Percentiles rank a stretch among this genome's conserved stretches.
Conservation (phyloP, 352 stramenopile species). For the Phytopythium delawarense region DNA sequence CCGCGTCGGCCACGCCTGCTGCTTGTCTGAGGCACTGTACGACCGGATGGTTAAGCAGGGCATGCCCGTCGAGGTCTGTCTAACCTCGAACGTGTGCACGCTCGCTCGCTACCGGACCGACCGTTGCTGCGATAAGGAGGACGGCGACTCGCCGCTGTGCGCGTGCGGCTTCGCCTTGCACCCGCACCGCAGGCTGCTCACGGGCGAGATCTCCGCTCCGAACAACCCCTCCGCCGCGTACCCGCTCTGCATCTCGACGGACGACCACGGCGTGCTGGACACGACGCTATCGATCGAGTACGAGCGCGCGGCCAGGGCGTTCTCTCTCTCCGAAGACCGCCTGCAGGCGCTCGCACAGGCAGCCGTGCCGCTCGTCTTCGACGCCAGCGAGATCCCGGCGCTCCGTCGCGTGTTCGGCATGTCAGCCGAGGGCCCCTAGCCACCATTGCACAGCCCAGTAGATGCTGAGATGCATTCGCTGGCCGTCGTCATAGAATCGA, state of each 20-base stretch:
- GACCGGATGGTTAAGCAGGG: slow-evolving; percentile 49
- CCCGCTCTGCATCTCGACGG: slow-evolving; percentile 90
- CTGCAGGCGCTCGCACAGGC: slow-evolving; percentile 40
- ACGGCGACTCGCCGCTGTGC: slow-evolving; percentile 32
- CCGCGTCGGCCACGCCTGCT: slow-evolving; percentile 90
- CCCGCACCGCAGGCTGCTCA: slow-evolving; percentile 65
- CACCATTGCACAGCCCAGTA: not conserved
- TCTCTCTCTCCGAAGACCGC: slow-evolving; percentile 45
- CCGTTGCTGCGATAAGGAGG: slow-evolving; percentile 35
- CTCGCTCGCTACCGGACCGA: slow-evolving; percentile 69
- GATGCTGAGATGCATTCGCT: not conserved
- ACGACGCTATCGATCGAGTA: slow-evolving; percentile 90
- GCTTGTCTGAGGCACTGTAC: slow-evolving; percentile 70
- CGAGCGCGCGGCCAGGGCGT: slow-evolving; percentile 70
- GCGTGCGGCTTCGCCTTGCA: slow-evolving; percentile 75
- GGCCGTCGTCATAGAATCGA: not conserved
- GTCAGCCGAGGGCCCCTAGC: slow-evolving; percentile 2
- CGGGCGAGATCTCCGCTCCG: slow-evolving; percentile 22
- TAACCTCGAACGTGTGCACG: slow-evolving; percentile 94
- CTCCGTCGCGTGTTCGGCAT: slow-evolving; percentile 24
- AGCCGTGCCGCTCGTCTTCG: slow-evolving; percentile 60
- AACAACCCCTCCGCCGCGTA: slow-evolving; percentile 26
- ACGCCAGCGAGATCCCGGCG: slow-evolving; percentile 24
- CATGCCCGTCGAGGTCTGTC: slow-evolving; percentile 92
- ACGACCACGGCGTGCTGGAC: slow-evolving; percentile 91